Evolutionary conservation across 176 grass and related monocot genomes (phyloP).

Genomic region (bread wheat (Triticum aestivum)): DNA sequence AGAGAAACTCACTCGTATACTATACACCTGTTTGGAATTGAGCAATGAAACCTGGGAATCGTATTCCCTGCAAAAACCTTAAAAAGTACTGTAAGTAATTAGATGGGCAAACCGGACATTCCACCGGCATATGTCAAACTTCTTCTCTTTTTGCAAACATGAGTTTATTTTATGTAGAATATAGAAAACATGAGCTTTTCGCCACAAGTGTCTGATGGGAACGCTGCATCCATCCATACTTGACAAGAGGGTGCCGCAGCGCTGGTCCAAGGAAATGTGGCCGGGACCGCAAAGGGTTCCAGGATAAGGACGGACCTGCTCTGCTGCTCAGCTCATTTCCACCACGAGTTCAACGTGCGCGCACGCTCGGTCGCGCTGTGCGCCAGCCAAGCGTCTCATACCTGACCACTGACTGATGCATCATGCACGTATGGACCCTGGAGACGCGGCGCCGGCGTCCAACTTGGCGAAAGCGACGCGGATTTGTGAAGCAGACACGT

Average conservation of each 20-base stretch:
- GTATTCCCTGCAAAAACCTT: too few relatives aligned
- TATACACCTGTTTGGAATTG: too few relatives aligned
- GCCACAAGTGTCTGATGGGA: background rate
- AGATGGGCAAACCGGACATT: too few relatives aligned
- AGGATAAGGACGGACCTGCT: too few relatives aligned
- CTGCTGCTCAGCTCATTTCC: background rate
- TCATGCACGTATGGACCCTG: too few relatives aligned
- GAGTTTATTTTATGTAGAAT: too few relatives aligned
- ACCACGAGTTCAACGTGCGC: background rate
- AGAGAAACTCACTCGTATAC: too few relatives aligned
- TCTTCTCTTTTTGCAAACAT: too few relatives aligned
- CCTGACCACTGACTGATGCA: too few relatives aligned
- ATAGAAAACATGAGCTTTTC: background rate
- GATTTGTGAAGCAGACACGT: background rate
- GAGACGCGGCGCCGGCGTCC: background rate
- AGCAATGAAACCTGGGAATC: too few relatives aligned
- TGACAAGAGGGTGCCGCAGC: background rate
- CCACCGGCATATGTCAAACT: too few relatives aligned
- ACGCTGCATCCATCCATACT: background rate
- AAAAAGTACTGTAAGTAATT: too few relatives aligned
- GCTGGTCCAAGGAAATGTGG: background rate
- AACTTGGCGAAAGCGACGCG: background rate
- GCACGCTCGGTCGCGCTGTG: background rate
- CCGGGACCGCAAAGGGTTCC: background rate
- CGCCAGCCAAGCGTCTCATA: background rate